phyloP scores from a whole-genome alignment of 2,329 filamentous ascomycete genomes.

The Moelleriella libera region DNA sequence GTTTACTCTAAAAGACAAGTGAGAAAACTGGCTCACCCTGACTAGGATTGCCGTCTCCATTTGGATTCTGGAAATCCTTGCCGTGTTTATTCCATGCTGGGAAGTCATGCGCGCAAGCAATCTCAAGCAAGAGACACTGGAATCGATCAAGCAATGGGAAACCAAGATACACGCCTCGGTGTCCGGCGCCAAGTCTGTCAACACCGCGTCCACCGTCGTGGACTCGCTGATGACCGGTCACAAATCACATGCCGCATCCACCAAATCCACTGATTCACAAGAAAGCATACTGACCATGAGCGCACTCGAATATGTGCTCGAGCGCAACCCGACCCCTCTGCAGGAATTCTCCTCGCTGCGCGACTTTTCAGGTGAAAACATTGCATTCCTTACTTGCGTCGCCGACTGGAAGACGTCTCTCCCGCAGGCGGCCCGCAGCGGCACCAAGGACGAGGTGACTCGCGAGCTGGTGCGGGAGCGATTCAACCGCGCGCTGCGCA shows the following conservation, averaged over 20 bases:
- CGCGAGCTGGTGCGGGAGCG: conserved; percentile 21
- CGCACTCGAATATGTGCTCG: conserved; percentile 46
- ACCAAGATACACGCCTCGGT: conserved; percentile 16
- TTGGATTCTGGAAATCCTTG: conserved; percentile 44
- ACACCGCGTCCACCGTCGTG: conserved; percentile 10
- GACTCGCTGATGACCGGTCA: conserved; percentile 13
- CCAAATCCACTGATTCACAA: conserved; percentile 9
- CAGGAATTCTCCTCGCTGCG: conserved; percentile 49
- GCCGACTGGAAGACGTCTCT: conserved; percentile 36
- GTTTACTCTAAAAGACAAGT: neutral
- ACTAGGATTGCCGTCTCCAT: conserved; percentile 35
- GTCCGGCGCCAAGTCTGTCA: conserved; percentile 7
- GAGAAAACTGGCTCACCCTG: neutral
- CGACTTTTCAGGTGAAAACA: conserved; percentile 60
- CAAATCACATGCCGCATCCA: conserved; percentile 19
- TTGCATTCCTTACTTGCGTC: conserved; percentile 49
- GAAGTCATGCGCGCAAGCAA: conserved; percentile 32
- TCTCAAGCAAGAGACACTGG: conserved; percentile 26
- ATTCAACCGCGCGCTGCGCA: conserved; percentile 43
- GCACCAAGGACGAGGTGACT: conserved; percentile 7
- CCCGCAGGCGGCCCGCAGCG: conserved; percentile 10
- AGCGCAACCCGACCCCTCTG: conserved; percentile 42
- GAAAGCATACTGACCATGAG: conserved; percentile 42
- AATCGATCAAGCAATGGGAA: conserved; percentile 30
- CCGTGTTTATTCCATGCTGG: conserved; percentile 47